phyloP scores from a whole-genome alignment of 2,329 filamentous ascomycete species.

The Fusarium mangiferae region DNA sequence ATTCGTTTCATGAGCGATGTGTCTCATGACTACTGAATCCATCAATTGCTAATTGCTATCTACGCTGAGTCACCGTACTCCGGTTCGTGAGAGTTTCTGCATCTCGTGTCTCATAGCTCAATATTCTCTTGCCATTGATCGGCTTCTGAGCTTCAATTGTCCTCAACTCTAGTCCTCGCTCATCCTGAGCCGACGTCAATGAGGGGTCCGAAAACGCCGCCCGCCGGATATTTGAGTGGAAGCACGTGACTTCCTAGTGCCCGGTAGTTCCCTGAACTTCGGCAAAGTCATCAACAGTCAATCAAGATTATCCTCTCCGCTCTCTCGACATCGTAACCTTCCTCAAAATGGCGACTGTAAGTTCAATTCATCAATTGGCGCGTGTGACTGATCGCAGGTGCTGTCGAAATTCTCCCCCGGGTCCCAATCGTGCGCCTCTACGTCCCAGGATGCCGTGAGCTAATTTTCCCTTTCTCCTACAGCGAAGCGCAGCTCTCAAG shows the following conservation, averaged over 20 bases:
- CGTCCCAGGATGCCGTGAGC: slow-evolving; percentile 54
- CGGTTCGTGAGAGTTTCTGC: not conserved
- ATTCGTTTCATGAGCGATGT: not conserved
- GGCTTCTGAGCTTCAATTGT: not conserved
- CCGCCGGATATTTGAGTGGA: slow-evolving; percentile 8
- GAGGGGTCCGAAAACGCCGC: slow-evolving; percentile 40
- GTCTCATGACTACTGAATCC: not conserved
- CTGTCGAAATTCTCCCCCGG: slow-evolving; percentile 19
- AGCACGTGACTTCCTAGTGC: slow-evolving; percentile 50
- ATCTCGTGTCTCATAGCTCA: not conserved
- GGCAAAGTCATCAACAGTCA: slow-evolving; percentile 59
- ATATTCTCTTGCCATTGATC: not conserved
- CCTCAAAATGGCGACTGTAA: slow-evolving; percentile 76
- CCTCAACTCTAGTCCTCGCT: not conserved
- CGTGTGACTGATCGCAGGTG: slow-evolving; percentile 30
- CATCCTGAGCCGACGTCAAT: slow-evolving; percentile 13
- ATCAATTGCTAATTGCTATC: not conserved
- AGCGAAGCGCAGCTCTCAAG: slow-evolving; percentile 99
- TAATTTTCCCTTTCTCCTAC: slow-evolving; percentile 61
- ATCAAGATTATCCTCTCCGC: slow-evolving; percentile 62
- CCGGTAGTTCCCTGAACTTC: slow-evolving; percentile 51
- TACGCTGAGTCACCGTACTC: not conserved
- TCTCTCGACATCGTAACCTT: slow-evolving; percentile 58
- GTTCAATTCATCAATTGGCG: slow-evolving; percentile 54
- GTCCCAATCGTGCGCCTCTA: slow-evolving; percentile 25